These are phyloP conservation scores for Melastoma candidum DNA, from an alignment of 441 rosid species.

Conservation along the genomic window DNA sequence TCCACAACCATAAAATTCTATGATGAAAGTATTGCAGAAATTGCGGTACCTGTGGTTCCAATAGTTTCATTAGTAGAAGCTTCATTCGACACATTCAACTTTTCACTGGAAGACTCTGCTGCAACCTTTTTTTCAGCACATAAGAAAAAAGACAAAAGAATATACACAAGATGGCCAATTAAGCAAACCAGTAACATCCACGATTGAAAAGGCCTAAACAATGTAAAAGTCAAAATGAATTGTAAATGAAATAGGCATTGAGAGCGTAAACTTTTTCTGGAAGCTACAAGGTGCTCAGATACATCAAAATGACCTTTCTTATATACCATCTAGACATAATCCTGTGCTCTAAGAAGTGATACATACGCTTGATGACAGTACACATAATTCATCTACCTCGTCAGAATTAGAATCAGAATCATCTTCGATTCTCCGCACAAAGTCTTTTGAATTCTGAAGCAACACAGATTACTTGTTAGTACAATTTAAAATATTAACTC, in stretches of 20 bases:
- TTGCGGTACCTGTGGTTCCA: constrained; percentile 26
- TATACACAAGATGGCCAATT: constrained; percentile 9
- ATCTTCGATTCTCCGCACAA: constrained; percentile 60
- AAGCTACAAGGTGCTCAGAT: no score
- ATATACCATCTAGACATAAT: no score
- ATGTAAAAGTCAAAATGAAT: not conserved
- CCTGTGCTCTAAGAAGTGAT: constrained; percentile 1
- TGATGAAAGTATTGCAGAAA: no score
- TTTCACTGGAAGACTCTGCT: constrained; percentile 38
- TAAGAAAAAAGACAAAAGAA: constrained; percentile 3
- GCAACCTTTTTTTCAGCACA: constrained; percentile 51
- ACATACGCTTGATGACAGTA: not conserved
- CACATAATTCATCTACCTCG: constrained; percentile 22
- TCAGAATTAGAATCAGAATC: constrained; percentile 39
- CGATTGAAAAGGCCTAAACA: not conserved
- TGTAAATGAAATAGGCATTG: no score
- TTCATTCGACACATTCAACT: constrained; percentile 45
- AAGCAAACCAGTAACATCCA: constrained; percentile 14
- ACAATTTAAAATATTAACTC: constrained; percentile 9
- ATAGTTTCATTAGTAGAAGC: constrained; percentile 19
- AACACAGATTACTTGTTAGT: constrained; percentile 8
- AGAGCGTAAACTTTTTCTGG: no score
- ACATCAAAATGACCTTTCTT: no score
- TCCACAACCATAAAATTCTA: no score
- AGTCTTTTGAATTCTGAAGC: constrained; percentile 39